Conservation (phyloP, 2,329 filamentous ascomycete species). For the Pyrenochaeta sp. region DNA sequence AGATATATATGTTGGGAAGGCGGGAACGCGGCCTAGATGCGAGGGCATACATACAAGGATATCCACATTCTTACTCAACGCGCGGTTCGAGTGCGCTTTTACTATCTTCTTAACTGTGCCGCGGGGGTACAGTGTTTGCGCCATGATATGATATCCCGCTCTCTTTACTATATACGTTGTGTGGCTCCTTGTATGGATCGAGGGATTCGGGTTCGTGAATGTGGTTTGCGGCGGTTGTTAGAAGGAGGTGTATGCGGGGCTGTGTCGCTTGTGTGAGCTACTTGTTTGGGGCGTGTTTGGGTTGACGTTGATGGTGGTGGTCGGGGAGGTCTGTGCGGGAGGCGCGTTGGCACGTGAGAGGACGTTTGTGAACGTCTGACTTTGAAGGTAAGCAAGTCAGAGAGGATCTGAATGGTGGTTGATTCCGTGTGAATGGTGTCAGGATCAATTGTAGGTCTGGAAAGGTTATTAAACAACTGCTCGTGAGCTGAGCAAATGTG, state of each 20-base stretch:
- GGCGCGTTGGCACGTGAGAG: constrained; percentile 33
- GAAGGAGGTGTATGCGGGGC: not conserved
- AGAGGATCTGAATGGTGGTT: not conserved
- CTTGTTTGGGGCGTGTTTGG: constrained; percentile 6
- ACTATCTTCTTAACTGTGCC: constrained; percentile 87
- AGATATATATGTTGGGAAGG: too few species aligned
- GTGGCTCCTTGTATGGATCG: too few species aligned
- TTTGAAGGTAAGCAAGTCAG: not conserved
- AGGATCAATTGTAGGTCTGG: too few species aligned
- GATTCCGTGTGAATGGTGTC: not conserved
- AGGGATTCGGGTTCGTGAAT: too few species aligned
- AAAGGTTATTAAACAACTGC: too few species aligned
- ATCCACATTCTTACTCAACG: constrained; percentile 84
- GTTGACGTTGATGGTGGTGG: constrained; percentile 10
- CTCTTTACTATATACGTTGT: too few species aligned
- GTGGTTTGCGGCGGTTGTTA: too few species aligned
- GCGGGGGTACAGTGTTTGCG: constrained; percentile 80
- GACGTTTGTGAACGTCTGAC: constrained; percentile 4
- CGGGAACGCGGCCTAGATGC: too few species aligned
- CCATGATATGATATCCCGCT: constrained; percentile 44
- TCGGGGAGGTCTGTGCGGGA: constrained; percentile 18
- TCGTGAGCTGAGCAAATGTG: too few species aligned
- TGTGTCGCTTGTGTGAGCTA: constrained; percentile 1
- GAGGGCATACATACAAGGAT: constrained; percentile 75
- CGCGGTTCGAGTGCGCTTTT: constrained; percentile 85